Conservation (phyloP, 768 basidiomycete species). For the Terana coerulea region DNA sequence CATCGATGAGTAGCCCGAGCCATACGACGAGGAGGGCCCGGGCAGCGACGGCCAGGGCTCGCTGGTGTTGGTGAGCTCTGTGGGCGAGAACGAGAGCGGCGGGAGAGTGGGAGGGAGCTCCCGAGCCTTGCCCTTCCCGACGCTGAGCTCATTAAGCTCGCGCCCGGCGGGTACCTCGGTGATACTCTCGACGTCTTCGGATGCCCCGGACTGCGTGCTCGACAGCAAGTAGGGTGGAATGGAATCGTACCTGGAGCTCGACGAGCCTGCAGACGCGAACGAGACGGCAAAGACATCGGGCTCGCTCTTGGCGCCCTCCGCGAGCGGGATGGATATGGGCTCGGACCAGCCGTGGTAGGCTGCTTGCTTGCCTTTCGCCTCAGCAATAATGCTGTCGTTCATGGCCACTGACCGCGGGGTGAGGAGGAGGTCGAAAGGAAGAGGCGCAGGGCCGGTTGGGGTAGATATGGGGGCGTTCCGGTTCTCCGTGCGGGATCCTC, state of each 20-base stretch:
- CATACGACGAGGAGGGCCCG: conserved; percentile 28
- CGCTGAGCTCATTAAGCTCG: conserved; percentile 9
- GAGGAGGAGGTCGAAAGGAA: conserved; percentile 8
- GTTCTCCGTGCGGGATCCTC: conserved; percentile 21
- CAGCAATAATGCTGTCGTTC: conserved; percentile 10
- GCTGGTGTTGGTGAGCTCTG: conserved; percentile 41
- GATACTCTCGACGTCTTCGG: conserved; percentile 5
- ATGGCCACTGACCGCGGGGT: conserved; percentile 11
- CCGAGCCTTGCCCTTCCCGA: conserved; percentile 53
- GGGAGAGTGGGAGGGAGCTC: conserved; percentile 57
- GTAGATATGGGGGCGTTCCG: conserved; percentile 11
- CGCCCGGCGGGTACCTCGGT: neutral
- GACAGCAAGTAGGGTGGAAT: conserved; percentile 1
- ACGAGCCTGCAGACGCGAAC: conserved; percentile 29
- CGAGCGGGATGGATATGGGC: conserved; percentile 46
- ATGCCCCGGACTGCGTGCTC: conserved; percentile 1
- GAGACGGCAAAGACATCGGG: conserved; percentile 34
- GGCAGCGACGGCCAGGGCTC: conserved; percentile 23
- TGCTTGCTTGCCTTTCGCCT: conserved; percentile 53
- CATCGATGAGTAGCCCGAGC: conserved; percentile 19
- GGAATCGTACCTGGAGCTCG: conserved; percentile 21
- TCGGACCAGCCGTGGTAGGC: conserved; percentile 28
- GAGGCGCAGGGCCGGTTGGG: conserved; percentile 5
- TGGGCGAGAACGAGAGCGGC: conserved; percentile 57
- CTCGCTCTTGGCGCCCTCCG: conserved; percentile 27